Conservation (phyloP, 345 rosid species). For the Diplotaxis tenuifolia region DNA sequence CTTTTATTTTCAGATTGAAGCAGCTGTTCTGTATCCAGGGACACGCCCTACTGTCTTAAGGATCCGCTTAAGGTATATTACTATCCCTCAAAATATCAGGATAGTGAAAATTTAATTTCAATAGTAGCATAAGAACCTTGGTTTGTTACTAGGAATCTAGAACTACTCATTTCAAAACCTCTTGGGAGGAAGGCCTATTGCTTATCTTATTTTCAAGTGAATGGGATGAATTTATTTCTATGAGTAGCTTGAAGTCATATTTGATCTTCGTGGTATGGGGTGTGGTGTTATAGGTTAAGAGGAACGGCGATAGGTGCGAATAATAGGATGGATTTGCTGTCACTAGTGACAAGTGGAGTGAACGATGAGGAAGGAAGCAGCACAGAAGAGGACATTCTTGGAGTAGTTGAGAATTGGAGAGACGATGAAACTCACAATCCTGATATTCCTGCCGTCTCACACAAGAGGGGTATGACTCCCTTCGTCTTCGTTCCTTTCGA, state of each 20-base stretch:
- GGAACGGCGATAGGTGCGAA: constrained; percentile 81
- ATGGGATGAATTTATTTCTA: not conserved
- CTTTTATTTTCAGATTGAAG: constrained; percentile 70
- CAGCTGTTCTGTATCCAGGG: constrained; percentile 83
- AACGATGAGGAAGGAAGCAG: constrained; percentile 52
- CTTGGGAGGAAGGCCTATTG: not conserved
- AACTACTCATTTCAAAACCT: not conserved
- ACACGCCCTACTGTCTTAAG: constrained; percentile 73
- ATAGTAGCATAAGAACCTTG: not conserved
- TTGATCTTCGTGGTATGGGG: not conserved
- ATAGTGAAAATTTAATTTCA: not conserved
- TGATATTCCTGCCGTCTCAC: constrained; percentile 79
- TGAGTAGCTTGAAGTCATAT: not conserved
- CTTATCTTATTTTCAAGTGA: not conserved
- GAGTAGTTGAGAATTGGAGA: constrained; percentile 65
- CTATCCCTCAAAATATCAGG: not conserved
- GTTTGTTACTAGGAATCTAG: not conserved
- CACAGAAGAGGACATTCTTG: constrained; percentile 69
- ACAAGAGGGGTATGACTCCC: constrained; percentile 82
- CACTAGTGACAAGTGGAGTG: constrained; percentile 86
- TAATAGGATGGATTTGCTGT: constrained; percentile 83
- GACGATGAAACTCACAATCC: constrained; percentile 86
- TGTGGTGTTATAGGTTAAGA: constrained; percentile 51
- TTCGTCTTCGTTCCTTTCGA: constrained; percentile 91
- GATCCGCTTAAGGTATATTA: constrained; percentile 73